These are phyloP conservation scores for Silene latifolia DNA, from an alignment of 148 eudicot species.

Conservation along the genomic window DNA sequence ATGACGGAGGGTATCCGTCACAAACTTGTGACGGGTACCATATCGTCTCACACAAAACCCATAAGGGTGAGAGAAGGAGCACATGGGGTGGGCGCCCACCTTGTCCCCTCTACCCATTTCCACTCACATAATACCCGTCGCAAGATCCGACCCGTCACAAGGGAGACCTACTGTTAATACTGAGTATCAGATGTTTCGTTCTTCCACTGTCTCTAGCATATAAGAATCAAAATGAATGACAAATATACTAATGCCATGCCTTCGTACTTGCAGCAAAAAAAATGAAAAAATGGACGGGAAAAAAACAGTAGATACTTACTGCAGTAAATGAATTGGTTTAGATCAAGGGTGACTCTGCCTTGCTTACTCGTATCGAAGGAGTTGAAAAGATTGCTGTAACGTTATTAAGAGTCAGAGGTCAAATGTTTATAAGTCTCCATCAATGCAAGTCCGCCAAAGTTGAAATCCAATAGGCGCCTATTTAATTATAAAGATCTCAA, in stretches of 20 bases:
- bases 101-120: too few relatives aligned
- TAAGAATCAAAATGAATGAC: not conserved
- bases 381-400: conserved; percentile 74
- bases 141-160: too few relatives aligned
- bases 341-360: conserved; percentile 85
- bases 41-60: too few relatives aligned
- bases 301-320: conserved; percentile 44
- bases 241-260: not conserved
- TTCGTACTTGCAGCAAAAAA: not conserved
- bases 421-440: not conserved
- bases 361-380: conserved; percentile 84
- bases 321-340: conserved; percentile 85
- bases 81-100: too few relatives aligned
- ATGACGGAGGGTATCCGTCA: too few relatives aligned
- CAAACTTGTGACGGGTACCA: too few relatives aligned
- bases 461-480: not conserved
- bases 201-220: not conserved
- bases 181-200: not conserved
- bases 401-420: not conserved
- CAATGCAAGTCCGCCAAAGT: not conserved
- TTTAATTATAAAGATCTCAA: not conserved
- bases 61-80: too few relatives aligned
- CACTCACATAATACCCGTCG: too few relatives aligned
- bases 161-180: too few relatives aligned
- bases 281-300: conserved; percentile 1